phyloP scores from a whole-genome alignment of 352 stramenopile species.

The Globisporangium perplexum region DNA sequence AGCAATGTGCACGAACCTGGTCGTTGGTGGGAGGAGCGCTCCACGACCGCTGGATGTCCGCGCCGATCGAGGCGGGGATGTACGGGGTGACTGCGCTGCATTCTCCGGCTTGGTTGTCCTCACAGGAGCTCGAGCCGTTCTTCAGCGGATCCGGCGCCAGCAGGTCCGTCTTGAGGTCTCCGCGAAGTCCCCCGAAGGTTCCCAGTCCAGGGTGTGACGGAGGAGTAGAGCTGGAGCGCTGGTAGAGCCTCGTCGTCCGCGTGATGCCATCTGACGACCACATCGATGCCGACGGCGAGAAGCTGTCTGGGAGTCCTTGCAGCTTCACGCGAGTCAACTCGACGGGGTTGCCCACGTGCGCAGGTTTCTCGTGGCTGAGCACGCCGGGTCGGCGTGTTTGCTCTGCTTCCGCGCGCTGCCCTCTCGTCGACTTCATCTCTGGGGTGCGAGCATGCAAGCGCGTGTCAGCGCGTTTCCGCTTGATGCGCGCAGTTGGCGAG shows the following conservation, averaged over 20 bases:
- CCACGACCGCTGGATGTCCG: slow-evolving; percentile 38
- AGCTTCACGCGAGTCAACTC: slow-evolving; percentile 53
- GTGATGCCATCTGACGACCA: slow-evolving; percentile 63
- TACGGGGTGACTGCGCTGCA: neutral
- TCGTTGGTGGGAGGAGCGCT: slow-evolving; percentile 35
- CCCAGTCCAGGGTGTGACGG: slow-evolving; percentile 8
- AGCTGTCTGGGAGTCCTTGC: slow-evolving; percentile 27
- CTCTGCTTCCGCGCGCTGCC: slow-evolving; percentile 7
- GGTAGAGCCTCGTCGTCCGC: slow-evolving; percentile 45
- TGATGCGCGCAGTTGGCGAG: no score
- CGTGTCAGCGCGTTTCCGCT: no score
- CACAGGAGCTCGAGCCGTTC: neutral
- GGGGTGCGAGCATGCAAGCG: neutral
- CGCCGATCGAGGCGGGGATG: slow-evolving; percentile 7
- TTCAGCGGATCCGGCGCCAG: slow-evolving; percentile 1
- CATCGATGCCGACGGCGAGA: slow-evolving; percentile 23
- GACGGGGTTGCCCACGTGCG: slow-evolving; percentile 35
- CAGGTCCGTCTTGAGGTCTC: slow-evolving; percentile 3
- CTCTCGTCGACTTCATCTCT: slow-evolving; percentile 40
- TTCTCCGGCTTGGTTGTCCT: slow-evolving; percentile 8
- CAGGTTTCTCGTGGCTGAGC: slow-evolving; percentile 27
- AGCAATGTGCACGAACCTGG: slow-evolving; percentile 18
- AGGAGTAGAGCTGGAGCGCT: slow-evolving; percentile 31
- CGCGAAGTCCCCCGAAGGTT: neutral
- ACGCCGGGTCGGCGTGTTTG: slow-evolving; percentile 10